Percentiles rank a stretch among this genome's conserved stretches.
These are phyloP conservation scores for Neocatenulostroma microsporum DNA, from an alignment of 2,329 filamentous ascomycete genomes.

Conservation along the genomic window DNA sequence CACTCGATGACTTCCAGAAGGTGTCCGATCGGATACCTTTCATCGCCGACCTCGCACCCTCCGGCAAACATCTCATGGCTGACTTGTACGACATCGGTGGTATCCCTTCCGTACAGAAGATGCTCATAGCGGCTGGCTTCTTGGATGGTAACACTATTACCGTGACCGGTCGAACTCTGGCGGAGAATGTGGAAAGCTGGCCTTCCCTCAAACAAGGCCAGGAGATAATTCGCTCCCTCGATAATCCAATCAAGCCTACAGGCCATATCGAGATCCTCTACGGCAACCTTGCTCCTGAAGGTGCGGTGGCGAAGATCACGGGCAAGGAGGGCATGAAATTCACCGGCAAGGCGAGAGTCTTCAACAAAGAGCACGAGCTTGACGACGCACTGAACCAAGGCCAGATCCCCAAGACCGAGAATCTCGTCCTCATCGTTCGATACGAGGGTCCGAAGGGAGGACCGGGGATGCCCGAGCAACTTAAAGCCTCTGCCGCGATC, in stretches of 20 bases:
- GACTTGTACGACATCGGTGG: constrained; percentile 82
- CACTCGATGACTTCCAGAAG: constrained; percentile 73
- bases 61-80: constrained; percentile 77
- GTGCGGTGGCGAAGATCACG: constrained; percentile 91
- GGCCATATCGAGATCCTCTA: constrained; percentile 84
- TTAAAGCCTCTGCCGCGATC: constrained; percentile 82
- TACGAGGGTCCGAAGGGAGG: constrained; percentile 93
- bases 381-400: constrained; percentile 65
- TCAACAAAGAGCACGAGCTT: constrained; percentile 75
- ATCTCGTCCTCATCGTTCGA: constrained; percentile 80
- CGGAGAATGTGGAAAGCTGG: constrained; percentile 69
- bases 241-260: constrained; percentile 74
- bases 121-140: constrained; percentile 66
- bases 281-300: constrained; percentile 80
- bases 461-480: constrained; percentile 92
- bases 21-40: constrained; percentile 77
- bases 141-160: constrained; percentile 73
- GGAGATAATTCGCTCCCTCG: constrained; percentile 70
- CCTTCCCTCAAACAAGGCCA: constrained; percentile 67
- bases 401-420: constrained; percentile 44
- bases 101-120: constrained; percentile 76
- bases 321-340: constrained; percentile 86
- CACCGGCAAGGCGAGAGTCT: constrained; percentile 71
- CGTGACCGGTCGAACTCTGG: constrained; percentile 75
- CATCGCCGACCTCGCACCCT: constrained; percentile 77